Evolutionary conservation across 495 filamentous ascomycete species (phyloP).

Genomic region (Apiosordaria backusii): DNA sequence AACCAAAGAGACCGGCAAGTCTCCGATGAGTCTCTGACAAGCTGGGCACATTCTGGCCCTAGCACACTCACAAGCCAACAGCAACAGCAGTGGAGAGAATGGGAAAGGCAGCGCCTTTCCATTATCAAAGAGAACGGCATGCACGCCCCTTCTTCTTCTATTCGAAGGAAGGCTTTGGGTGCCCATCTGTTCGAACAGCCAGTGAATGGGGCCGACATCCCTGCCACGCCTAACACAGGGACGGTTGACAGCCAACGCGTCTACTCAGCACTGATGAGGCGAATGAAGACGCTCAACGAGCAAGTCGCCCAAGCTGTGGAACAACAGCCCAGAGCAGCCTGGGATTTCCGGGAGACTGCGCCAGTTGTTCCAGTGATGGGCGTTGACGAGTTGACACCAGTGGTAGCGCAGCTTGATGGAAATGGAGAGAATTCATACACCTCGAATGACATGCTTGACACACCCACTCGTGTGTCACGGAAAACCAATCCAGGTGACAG

Average conservation of each 20-base stretch:
- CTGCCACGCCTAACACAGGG: background rate
- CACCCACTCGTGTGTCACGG: background rate
- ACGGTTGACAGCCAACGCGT: slow-evolving; percentile 61
- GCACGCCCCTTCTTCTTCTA: slow-evolving; percentile 45
- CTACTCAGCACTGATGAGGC: slow-evolving; percentile 71
- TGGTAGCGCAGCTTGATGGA: background rate
- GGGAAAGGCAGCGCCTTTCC: slow-evolving; percentile 58
- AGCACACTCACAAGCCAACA: slow-evolving; percentile 44
- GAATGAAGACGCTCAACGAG: slow-evolving; percentile 42
- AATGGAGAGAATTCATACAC: background rate
- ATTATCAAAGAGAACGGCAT: slow-evolving; percentile 62
- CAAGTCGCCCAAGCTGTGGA: background rate
- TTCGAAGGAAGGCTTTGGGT: slow-evolving; percentile 22
- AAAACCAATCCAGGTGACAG: background rate
- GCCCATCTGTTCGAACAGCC: slow-evolving; percentile 19
- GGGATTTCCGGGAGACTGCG: background rate
- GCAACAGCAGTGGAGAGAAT: slow-evolving; percentile 37
- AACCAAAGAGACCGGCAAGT: slow-evolving; percentile 41
- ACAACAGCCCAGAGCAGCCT: background rate
- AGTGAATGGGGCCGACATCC: background rate
- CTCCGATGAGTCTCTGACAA: slow-evolving; percentile 61
- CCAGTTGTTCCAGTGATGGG: background rate
- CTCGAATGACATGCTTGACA: background rate
- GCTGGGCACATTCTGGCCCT: slow-evolving; percentile 63
- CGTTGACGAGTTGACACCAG: background rate